Base-by-base conservation (phyloP, 1,284 basidiomycete genomes). In the Naganishia sp. region DNA sequence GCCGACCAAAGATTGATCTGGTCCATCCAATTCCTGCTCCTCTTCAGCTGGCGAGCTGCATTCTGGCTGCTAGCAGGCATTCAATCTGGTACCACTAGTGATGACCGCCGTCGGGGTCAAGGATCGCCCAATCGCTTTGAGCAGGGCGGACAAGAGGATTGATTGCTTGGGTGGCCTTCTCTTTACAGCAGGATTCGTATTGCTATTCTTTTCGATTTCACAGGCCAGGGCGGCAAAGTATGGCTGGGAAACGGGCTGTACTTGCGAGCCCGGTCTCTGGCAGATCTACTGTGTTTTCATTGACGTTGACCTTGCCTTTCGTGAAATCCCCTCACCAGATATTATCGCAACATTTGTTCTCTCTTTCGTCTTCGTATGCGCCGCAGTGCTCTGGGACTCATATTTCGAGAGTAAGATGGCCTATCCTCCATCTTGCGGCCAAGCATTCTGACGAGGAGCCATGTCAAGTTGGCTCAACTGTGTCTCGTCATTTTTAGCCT, bases 111-210 rank as follows among this genome's bases (percentile, higher is more conserved):
- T 55, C 13, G 35, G 7, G 28, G 39, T 55, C 39, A 43, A 43
- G 21, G 23, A 42, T 31, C 53, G 53, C 7, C 10, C 53, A n/a
- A 41, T 55, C 18, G 18, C 53, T n/a, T 28, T 55, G n/a, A 23
- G 39, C 25, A 35, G 23, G 9, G 35, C n/a, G 9, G 53, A 55
- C 18, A 18, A 25, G 15, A 55, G 53, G 32, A 23, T 55, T 11
- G 53, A 55, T 18, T 55, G 53, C 39, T 10, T 55, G 4, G 41
- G 53, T 23, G 39, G 53, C n/a, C n/a, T 55, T 41, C 53, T 55
- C n/a, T 55, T 55, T 21, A 55, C 53, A n/a, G 21, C 18, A 7
- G 53, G 53, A 5, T 55, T 55, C 23, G 23, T 55, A 10, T 21
- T 43, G 41, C 18, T 55, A 31, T 55, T 55, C 53, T 55, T 42